Evolutionary conservation across 805 yeast species (phyloP), one percentile per base, ranked within the genome.

Genomic region (Candida tammaniensis): DNA sequence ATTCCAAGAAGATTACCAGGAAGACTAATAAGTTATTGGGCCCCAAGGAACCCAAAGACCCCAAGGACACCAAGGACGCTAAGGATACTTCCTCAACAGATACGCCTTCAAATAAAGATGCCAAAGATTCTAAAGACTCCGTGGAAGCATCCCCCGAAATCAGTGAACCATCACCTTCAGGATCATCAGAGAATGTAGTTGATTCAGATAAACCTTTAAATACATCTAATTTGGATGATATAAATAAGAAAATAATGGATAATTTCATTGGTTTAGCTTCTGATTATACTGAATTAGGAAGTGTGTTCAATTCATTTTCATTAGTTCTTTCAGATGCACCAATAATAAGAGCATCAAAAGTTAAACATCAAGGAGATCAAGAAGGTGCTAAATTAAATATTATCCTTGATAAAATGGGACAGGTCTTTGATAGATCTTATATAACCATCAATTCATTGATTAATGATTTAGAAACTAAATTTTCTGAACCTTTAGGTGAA

Each of bases 251-350:
- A 17, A 61, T 79, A 21, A 65, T 76, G 57, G 70, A 63, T 20
- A 72, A 76, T 38, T 78, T 76, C 42, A 57, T 77, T 17, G 80
- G 82, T 1, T 52, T 82, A 21, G 76, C 86, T 1, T 62, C 70
- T 17, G 86, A 81, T 48, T 70, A 81, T 39, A 80, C 86, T 0
- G 93, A 85, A 43, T 56, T 86, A n/a, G 95, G 95, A 3, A 72
- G 60, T 38, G 65, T 61, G 5, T 67, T 74, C 48, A 76, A 76
- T 42, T 57, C 75, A 1, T 61, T 80, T 33, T 75, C 93, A 1
- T 51, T 78, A 3, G 67, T 79, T 7, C 40, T 64, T 16, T 52
- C 61, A 2, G 71, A 63, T 24, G 43, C 63, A 1, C 47, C 51
- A 3, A 36, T 45, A 18, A 46, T 49, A n/a, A 51, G 52, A 30